Evolutionary conservation across 305 asterid genomes (phyloP).

Genomic region (Fraxinus nigra): DNA sequence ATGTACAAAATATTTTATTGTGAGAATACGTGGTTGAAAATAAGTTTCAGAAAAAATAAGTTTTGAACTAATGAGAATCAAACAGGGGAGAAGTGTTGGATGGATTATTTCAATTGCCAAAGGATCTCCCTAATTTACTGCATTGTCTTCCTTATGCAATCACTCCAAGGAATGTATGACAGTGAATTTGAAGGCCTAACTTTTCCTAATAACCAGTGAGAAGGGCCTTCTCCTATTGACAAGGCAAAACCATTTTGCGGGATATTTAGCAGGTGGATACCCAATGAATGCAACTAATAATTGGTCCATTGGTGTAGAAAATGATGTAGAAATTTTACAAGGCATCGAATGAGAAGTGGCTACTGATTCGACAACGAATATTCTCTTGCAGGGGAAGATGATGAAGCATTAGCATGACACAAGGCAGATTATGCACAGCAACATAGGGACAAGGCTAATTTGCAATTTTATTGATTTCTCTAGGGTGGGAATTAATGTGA

Average conservation of each 20-base stretch:
- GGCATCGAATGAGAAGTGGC: not conserved
- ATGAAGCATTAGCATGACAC: not conserved
- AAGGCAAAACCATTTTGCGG: not conserved
- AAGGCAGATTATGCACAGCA: not conserved
- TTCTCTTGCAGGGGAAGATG: not conserved
- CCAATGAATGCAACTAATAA: not conserved
- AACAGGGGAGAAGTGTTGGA: not conserved
- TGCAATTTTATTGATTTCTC: not conserved
- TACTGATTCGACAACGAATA: not conserved
- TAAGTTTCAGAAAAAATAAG: not conserved
- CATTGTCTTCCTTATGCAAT: not conserved
- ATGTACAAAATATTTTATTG: not conserved
- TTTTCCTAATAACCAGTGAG: not conserved
- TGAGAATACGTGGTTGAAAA: not conserved
- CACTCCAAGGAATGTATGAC: not conserved
- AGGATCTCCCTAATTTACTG: not conserved
- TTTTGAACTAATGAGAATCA: not conserved
- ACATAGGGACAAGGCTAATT: not conserved
- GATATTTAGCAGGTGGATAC: not conserved
- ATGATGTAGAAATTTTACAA: not conserved
- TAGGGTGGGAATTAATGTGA: not conserved
- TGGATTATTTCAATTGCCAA: not conserved
- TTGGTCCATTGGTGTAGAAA: not conserved
- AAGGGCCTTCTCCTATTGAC: not conserved
- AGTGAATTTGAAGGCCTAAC: not conserved